Conservation (phyloP, 2,329 filamentous ascomycete species). For the Botryotinia calthae region DNA sequence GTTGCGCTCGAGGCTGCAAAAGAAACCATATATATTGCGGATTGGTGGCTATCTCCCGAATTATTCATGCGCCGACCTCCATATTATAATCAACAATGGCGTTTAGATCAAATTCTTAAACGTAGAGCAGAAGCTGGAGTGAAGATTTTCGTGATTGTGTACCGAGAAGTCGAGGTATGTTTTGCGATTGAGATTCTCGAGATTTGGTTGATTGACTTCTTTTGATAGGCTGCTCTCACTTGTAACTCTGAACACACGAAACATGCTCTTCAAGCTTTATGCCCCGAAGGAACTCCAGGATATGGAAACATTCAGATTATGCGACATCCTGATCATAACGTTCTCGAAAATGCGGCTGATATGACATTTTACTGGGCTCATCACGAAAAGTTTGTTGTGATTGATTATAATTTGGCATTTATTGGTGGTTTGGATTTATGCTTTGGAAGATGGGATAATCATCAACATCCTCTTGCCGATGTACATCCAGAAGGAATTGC, state of each 20-base stretch:
- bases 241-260: constrained; percentile 95
- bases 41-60: constrained; percentile 96
- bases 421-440: constrained; percentile 93
- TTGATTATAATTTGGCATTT: constrained; percentile 88
- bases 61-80: constrained; percentile 83
- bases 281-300: constrained; percentile 76
- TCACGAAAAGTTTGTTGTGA: constrained; percentile 95
- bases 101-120: constrained; percentile 84
- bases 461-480: constrained; percentile 82
- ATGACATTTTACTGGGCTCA: constrained; percentile 99
- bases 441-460: constrained; percentile 89
- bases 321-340: constrained; percentile 92
- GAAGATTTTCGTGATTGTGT: constrained; percentile 90
- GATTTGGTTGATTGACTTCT: constrained; percentile 17
- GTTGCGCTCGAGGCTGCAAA: constrained; percentile 84
- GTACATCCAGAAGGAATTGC: constrained; percentile 79
- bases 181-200: background rate
- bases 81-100: constrained; percentile 77
- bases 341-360: constrained; percentile 88
- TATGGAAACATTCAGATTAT: constrained; percentile 85
- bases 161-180: constrained; percentile 62
- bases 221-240: constrained; percentile 71
- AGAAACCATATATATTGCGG: constrained; percentile 91
- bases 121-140: constrained; percentile 87
- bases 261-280: constrained; percentile 74